Conservation (phyloP, 2,329 filamentous ascomycete species). For the Penicillium verrucosum region DNA sequence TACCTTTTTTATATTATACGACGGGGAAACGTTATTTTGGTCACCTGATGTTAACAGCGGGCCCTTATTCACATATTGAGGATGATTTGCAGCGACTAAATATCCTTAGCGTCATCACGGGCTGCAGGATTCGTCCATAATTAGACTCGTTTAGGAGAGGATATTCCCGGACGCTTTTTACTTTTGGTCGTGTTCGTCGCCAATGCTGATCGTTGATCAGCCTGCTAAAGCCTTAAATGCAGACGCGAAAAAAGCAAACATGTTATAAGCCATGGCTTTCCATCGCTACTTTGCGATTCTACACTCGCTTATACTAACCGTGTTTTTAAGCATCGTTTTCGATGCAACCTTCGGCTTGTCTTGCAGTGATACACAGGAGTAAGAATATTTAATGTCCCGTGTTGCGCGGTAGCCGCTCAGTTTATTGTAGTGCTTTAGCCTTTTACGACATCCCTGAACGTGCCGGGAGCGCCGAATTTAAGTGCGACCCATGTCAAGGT, state of each 20-base stretch:
- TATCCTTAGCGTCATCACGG: not conserved
- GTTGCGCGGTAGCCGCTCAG: constrained; percentile 22
- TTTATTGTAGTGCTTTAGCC: constrained; percentile 8
- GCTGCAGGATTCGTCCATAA: constrained; percentile 8
- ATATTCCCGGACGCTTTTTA: constrained; percentile 1
- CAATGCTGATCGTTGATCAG: constrained; percentile 23
- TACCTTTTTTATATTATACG: constrained; percentile 6
- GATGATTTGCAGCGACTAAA: constrained; percentile 6
- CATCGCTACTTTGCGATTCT: not conserved
- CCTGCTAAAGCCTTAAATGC: constrained; percentile 2
- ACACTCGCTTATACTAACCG: not conserved
- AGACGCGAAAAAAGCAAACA: constrained; percentile 12
- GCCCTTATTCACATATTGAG: not conserved
- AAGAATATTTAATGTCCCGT: constrained; percentile 1
- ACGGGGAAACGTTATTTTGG: not conserved
- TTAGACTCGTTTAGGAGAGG: constrained; percentile 11
- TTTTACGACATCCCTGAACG: constrained; percentile 4
- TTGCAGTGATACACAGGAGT: not conserved
- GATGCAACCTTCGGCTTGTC: not conserved
- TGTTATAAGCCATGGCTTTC: not conserved
- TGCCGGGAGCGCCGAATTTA: constrained; percentile 1
- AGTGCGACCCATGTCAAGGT: constrained; percentile 1
- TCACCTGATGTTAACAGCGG: constrained; percentile 8
- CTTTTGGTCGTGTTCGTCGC: constrained; percentile 7
- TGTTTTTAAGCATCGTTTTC: not conserved